Conservation (phyloP, 2,329 filamentous ascomycete genomes). For the Lachnellula occidentalis region DNA sequence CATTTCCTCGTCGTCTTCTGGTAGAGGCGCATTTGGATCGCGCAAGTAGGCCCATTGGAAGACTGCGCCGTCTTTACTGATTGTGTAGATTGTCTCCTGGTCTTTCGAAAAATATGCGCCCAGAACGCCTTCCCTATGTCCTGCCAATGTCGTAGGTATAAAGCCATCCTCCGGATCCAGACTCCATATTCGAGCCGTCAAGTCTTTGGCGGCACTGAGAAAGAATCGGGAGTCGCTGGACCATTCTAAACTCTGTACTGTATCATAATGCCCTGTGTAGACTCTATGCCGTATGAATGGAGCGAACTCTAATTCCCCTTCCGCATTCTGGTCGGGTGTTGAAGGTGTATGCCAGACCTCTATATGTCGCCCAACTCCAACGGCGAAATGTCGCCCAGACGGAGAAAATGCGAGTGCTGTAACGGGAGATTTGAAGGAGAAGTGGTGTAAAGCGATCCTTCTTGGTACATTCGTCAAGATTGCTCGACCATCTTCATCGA, state of each 20-base stretch:
- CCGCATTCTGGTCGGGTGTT: slow-evolving; percentile 71
- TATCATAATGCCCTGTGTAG: slow-evolving; percentile 84
- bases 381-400: slow-evolving; percentile 84
- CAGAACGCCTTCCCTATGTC: slow-evolving; percentile 83
- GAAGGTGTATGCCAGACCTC: slow-evolving; percentile 97
- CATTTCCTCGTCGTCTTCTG: slow-evolving; percentile 52
- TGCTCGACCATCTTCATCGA: slow-evolving; percentile 91
- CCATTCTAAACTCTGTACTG: slow-evolving; percentile 84
- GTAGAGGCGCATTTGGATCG: slow-evolving; percentile 48
- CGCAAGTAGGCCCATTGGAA: slow-evolving; percentile 86
- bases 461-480: slow-evolving; percentile 88
- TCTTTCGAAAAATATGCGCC: slow-evolving; percentile 96
- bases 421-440: slow-evolving; percentile 83
- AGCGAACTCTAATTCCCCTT: slow-evolving; percentile 87
- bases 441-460: slow-evolving; percentile 84
- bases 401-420: slow-evolving; percentile 86
- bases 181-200: slow-evolving; percentile 95
- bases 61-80: slow-evolving; percentile 94
- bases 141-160: slow-evolving; percentile 80
- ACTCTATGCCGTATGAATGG: slow-evolving; percentile 86
- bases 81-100: slow-evolving; percentile 92
- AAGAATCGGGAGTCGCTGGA: slow-evolving; percentile 95
- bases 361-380: slow-evolving; percentile 77
- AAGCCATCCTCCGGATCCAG: slow-evolving; percentile 82
- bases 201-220: slow-evolving; percentile 82